Evolutionary conservation across 106 monocot genomes (phyloP), one percentile per base, ranked within the genome.

Genomic region (Acorus gramineus): DNA sequence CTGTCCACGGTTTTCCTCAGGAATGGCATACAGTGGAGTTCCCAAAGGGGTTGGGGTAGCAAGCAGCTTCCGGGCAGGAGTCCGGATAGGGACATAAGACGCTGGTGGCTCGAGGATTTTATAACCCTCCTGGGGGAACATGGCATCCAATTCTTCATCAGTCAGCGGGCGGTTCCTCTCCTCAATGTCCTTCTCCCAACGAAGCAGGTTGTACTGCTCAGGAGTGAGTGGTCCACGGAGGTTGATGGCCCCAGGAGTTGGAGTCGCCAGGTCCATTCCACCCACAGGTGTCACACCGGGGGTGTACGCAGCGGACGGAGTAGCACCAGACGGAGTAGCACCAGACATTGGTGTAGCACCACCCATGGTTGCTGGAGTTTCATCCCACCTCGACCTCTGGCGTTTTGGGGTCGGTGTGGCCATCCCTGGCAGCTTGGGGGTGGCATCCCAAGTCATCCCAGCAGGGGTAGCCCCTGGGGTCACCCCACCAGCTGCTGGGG

Each of bases 361-460:
- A 1, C 87, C 95, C 78, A 86, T 84, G 56, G 63, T 77, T 0
- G 87, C 90, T 0, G 95, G 95, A 28, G 95, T 95, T 72, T 95
- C 95, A 73, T 95, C 95, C 95, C 95, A 95, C 63, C 95, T 79
- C 2, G 95, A 95, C 62, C 95, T 77, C 82, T 95, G 95, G 2
- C 85, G 71, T 65, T 95, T 95, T 2, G 95, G 95, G 2, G 95
- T 95, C 5, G 95, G 95, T 0, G 95, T 95, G 4, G 90, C 95
- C 49, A 90, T 44, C 2, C 84, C 95, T 3, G 77, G 10, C 7
- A 95, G 82, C 61, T 95, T 95, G 0, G 95, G 95, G 0, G 95
- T 90, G 0, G 95, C 90, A 76, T 95, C 95, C 90, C 95, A 95
- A 7, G 95, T 87, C 93, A 93, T 93, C 4, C 90, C 90, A 14